Percentiles rank a stretch among this genome's conserved stretches.
Evolutionary conservation across 768 basidiomycete species (phyloP).

Genomic region (Boletus eberwhitei): DNA sequence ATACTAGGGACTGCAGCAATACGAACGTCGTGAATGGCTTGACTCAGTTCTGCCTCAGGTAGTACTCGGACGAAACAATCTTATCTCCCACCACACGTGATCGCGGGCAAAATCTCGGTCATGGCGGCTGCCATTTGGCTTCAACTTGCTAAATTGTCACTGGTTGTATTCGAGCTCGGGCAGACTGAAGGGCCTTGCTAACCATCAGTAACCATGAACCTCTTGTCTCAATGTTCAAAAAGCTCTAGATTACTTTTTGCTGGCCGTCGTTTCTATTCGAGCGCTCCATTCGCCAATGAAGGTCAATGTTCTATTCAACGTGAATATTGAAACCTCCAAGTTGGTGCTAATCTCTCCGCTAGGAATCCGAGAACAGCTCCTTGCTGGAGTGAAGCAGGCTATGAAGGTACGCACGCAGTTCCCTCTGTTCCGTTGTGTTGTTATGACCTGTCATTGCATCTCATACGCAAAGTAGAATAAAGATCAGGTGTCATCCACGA

Average conservation of each 20-base stretch:
- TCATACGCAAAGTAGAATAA: conserved; percentile 42
- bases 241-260: conserved; percentile 1
- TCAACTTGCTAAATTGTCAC: no score
- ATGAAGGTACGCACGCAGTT: conserved; percentile 58
- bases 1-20: conserved; percentile 3
- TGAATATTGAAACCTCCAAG: not conserved
- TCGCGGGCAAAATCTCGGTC: not conserved
- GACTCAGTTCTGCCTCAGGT: no score
- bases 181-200: not conserved
- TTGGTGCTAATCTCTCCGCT: not conserved
- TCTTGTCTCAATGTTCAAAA: conserved; percentile 11
- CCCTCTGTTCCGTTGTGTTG: not conserved
- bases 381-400: conserved; percentile 55
- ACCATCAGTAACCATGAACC: conserved; percentile 10
- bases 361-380: conserved; percentile 55
- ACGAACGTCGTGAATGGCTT: not conserved
- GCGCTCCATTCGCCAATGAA: conserved; percentile 15
- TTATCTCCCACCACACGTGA: conserved; percentile 18
- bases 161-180: not conserved
- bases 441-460: not conserved
- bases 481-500: conserved; percentile 53
- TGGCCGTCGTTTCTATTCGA: conserved; percentile 13
- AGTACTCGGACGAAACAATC: not conserved
- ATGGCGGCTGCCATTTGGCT: not conserved
- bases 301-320: conserved; percentile 9